A percentile compares a stretch with the other conserved stretches of the same genome.
Evolutionary conservation across 164 flowering plant genomes (phyloP).

Genomic region (Echeveria elegans): DNA sequence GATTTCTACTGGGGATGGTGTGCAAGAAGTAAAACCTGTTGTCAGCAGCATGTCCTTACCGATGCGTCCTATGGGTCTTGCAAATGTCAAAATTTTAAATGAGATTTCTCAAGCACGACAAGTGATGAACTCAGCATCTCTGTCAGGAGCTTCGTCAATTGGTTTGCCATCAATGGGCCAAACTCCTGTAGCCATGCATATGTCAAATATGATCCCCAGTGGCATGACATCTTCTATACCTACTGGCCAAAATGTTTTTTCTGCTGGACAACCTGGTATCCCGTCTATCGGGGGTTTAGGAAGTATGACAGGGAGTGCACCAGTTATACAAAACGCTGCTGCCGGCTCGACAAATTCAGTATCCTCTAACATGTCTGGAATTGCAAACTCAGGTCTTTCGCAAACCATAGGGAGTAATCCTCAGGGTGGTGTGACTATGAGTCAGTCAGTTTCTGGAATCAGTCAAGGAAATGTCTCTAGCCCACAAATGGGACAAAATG

Average conservation of each 20-base stretch:
- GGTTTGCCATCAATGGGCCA: slow-evolving; percentile 64
- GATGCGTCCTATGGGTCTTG: slow-evolving; percentile 50
- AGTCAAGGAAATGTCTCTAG: slow-evolving; percentile 64
- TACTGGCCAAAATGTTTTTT: slow-evolving; percentile 49
- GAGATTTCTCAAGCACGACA: slow-evolving; percentile 77
- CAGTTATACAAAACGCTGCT: slow-evolving; percentile 46
- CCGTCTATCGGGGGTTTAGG: slow-evolving; percentile 53
- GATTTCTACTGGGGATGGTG: slow-evolving; percentile 38
- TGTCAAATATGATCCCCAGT: slow-evolving; percentile 88
- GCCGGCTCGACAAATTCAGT: slow-evolving; percentile 48
- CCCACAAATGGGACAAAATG: slow-evolving; percentile 59
- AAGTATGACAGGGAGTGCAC: slow-evolving; percentile 42
- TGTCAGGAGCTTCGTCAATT: slow-evolving; percentile 55
- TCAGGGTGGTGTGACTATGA: slow-evolving; percentile 57
- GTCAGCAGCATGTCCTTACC: slow-evolving; percentile 46
- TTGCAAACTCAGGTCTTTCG: slow-evolving; percentile 49
- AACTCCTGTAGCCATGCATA: slow-evolving; percentile 64
- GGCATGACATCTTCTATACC: slow-evolving; percentile 77
- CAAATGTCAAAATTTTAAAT: slow-evolving; percentile 76
- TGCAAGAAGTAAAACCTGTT: slow-evolving; percentile 60
- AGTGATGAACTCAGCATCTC: slow-evolving; percentile 52
- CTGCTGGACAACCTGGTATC: slow-evolving; percentile 55
- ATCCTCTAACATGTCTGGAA: slow-evolving; percentile 48
- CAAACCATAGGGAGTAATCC: slow-evolving; percentile 47
- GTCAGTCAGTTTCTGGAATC: slow-evolving; percentile 50